Evolutionary conservation across 2,329 filamentous ascomycete genomes (phyloP), one percentile per base, ranked within the genome.

Genomic region (Fusarium sarcochroum): DNA sequence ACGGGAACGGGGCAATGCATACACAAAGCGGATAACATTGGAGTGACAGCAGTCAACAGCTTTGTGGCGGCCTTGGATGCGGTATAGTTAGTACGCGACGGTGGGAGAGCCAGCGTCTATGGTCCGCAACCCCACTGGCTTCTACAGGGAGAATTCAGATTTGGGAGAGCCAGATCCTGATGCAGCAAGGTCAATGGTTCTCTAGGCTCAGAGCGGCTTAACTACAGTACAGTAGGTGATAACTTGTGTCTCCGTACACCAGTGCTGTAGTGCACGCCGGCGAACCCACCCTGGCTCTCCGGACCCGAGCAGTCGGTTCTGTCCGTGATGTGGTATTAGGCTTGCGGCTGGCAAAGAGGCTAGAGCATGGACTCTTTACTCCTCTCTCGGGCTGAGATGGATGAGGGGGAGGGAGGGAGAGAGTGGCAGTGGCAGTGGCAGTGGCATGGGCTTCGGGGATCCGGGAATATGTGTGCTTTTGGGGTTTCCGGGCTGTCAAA

Each of bases 241-340:
- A 66, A 54, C 66, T 18, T 23, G 21, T 17, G 13, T 7, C 6
- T 40, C 13, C n/a, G 34, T 41, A 41, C 20, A 21, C 18, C 27
- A 30, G 18, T 21, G 20, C n/a, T n/a, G 41, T n/a, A 42, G 27
- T 30, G 27, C 10, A 30, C 49, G 44, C 52, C 55, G 45, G 46
- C 32, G n/a, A 45, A 55, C 69, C 66, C 54, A 55, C 61, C 60
- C 50, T 49, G 47, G 66, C 60, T 65, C 56, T 58, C 67, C 58
- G 59, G 72, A 72, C 68, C 72, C 72, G 72, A 74, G 62, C 55
- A 73, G 68, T 73, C 72, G 72, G 72, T 70, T 73, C 66, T 58
- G 49, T 21, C 59, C 54, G 44, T 46, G 41, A 46, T 46, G 52
- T 56, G 47, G 58, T 44, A 67, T 67, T 35, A 38, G 46, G 46